Conservation (phyloP, 306 rosid species). For the Vigna radiata region DNA sequence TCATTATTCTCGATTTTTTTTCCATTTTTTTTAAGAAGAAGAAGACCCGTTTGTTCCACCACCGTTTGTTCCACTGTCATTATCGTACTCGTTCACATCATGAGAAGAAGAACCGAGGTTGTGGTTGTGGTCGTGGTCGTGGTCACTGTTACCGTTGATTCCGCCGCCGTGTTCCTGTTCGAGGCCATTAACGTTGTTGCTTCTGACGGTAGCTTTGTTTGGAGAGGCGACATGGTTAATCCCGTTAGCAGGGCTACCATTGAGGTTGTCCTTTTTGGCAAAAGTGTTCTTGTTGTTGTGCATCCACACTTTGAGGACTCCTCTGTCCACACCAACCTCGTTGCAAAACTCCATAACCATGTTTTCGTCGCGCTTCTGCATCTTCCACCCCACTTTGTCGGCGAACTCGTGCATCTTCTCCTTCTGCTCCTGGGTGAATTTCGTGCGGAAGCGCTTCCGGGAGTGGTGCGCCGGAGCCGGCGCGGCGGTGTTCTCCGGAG, state of each 20-base stretch:
- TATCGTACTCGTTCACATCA: conserved; percentile 47
- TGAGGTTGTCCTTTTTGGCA: conserved; percentile 49
- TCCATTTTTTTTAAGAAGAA: conserved; percentile 59
- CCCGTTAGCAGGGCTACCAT: neutral
- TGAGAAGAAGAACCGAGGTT: conserved; percentile 11
- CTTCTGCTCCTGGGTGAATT: conserved; percentile 81
- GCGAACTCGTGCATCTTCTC: conserved; percentile 89
- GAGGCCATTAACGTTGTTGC: neutral
- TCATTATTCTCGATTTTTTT: conserved; percentile 43
- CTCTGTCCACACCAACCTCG: conserved; percentile 70
- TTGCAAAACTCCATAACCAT: conserved; percentile 65
- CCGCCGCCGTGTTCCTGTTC: neutral
- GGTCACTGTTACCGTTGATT: conserved; percentile 9
- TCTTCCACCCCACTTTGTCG: conserved; percentile 88
- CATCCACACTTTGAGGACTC: conserved; percentile 97
- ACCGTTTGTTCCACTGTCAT: conserved; percentile 52
- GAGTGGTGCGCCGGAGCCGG: neutral
- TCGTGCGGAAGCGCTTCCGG: conserved; percentile 79
- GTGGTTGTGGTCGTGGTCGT: neutral
- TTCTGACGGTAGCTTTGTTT: neutral
- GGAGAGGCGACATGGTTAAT: neutral
- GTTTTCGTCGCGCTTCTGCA: conserved; percentile 90
- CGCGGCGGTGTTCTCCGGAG: conserved; percentile 55
- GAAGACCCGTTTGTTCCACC: conserved; percentile 84
- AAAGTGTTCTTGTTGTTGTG: conserved; percentile 89